phyloP scores from a whole-genome alignment of 768 basidiomycete species.

The Suillus decipiens region DNA sequence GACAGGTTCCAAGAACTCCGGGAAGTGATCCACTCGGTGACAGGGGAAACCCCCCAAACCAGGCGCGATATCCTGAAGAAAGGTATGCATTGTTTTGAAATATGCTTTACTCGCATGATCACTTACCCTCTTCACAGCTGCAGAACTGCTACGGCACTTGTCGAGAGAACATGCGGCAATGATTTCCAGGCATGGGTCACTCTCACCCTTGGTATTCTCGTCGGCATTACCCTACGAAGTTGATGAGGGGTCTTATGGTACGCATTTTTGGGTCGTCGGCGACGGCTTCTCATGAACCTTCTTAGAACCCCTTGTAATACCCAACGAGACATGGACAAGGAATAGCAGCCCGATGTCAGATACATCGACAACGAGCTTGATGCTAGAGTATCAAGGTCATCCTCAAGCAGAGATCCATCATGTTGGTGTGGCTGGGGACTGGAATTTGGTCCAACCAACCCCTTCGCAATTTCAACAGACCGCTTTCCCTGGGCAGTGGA shows the following conservation, averaged over 20 bases:
- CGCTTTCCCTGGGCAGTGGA: background rate
- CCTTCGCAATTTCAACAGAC: constrained; percentile 1
- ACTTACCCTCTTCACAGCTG: constrained; percentile 3
- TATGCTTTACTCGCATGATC: background rate
- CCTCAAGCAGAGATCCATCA: background rate
- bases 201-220: background rate
- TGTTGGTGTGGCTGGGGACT: background rate
- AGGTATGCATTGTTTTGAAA: constrained; percentile 13
- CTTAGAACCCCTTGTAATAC: background rate
- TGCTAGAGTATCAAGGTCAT: background rate
- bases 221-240: background rate
- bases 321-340: constrained; percentile 4
- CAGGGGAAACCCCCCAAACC: constrained; percentile 27
- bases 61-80: constrained; percentile 28
- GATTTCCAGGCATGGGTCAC: constrained; percentile 1
- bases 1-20: constrained; percentile 33
- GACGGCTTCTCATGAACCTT: background rate
- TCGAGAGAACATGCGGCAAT: background rate
- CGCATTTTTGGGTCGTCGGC: background rate
- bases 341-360: constrained; percentile 5
- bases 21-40: constrained; percentile 24
- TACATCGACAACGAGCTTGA: constrained; percentile 1
- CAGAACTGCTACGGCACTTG: constrained; percentile 2
- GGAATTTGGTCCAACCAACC: constrained; percentile 7
- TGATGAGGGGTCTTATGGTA: constrained; percentile 1